phyloP scores from a whole-genome alignment of 2,329 filamentous ascomycete genomes.

The Cladosporium cucumerinum region DNA sequence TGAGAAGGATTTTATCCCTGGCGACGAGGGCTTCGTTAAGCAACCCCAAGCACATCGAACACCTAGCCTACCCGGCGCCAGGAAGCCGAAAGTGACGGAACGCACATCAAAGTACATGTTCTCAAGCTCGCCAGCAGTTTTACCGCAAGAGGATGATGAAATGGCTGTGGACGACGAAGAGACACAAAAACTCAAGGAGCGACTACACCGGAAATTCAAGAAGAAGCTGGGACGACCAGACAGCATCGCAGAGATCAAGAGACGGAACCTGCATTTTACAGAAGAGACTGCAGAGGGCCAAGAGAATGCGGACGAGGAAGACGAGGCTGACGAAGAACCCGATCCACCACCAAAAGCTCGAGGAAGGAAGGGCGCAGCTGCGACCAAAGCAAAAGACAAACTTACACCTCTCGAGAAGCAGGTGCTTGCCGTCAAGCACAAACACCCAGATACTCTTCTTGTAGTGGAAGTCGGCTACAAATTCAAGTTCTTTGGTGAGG shows the following conservation, averaged over 20 bases:
- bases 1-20: not conserved
- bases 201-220: constrained; percentile 79
- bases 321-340: constrained; percentile 52
- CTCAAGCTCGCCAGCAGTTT: constrained; percentile 43
- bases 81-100: constrained; percentile 39
- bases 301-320: constrained; percentile 58
- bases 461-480: constrained; percentile 98
- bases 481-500: constrained; percentile 94
- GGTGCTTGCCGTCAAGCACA: constrained; percentile 87
- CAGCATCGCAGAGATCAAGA: constrained; percentile 66
- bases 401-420: constrained; percentile 94
- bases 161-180: constrained; percentile 48
- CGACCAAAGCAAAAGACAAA: constrained; percentile 74
- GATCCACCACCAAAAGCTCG: constrained; percentile 48
- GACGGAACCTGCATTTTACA: constrained; percentile 54
- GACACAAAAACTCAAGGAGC: constrained; percentile 59
- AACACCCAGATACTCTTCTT: constrained; percentile 83
- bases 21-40: not conserved
- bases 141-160: constrained; percentile 35
- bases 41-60: not conserved
- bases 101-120: constrained; percentile 60
- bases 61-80: constrained; percentile 25
- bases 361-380: constrained; percentile 47
- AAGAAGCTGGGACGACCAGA: constrained; percentile 86
- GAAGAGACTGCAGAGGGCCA: constrained; percentile 52